Base-by-base conservation (phyloP, 1,284 basidiomycete species). In the Cystobasidium sp. region DNA sequence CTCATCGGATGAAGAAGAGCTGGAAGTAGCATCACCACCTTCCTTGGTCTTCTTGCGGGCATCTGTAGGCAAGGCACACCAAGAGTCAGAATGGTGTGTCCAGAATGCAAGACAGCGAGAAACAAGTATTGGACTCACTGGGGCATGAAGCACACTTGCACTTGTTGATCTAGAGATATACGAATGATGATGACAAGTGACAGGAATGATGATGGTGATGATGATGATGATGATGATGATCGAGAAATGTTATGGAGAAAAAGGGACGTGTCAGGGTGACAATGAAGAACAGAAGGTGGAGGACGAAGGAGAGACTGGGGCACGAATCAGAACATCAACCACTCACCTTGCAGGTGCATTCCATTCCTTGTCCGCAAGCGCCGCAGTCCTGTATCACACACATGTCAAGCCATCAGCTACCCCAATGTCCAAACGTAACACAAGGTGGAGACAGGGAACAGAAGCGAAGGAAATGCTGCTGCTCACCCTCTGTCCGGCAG, bases 31-130 rank as follows among this genome's bases (percentile, higher is more conserved):
- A 58, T 68, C 66, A 49, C 51, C 51, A 52, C 55, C 55, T 22
- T 68, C 66, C 66, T 68, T 68, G 52, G 66, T 68, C 55, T 68
- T 63, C 61, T 63, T 63, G 52, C 66, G 55, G 52, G 53, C 55
- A 52, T 68, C 66, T 58, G 53, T 12, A 20, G 4, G 6, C 39
- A 59, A 9, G 6, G 20, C 9, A 8, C 16, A 24, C 49, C 20
- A 31, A 16, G n/a, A 6, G 14, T 14, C 16, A 24, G 44, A 12
- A 24, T 18, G 7, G 12, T 8, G 44, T 12, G 1, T 31, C 31
- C 31, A 31, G 5, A 6, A 16, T 49, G 14, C 44, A 8, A 24
- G n/a, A 12, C 53, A 56, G 12, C 2, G 12, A 12, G n/a, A 1
- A 9, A 18, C 20, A 20, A 16, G 6, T 6, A 47, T n/a, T 20